Percentiles rank a stretch among this genome's conserved stretches.
Evolutionary conservation across 1,284 basidiomycete genomes (phyloP).

Genomic region (Vanrija sp.): DNA sequence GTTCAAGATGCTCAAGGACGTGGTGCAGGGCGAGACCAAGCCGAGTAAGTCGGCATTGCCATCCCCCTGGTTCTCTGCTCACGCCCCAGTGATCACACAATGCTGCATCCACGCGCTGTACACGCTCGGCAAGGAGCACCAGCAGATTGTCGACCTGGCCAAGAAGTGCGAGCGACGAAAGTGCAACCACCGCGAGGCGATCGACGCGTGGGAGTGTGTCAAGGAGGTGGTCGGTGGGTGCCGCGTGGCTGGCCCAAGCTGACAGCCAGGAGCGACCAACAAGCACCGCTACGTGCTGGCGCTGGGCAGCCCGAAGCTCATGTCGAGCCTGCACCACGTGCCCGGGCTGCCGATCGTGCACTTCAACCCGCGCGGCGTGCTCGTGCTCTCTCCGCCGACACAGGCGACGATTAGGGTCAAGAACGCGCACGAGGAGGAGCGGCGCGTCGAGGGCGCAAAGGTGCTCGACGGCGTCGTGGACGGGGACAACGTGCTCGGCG

Average conservation of each 20-base stretch:
- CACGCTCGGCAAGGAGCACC: conserved; percentile 64
- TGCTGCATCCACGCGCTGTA: conserved; percentile 90
- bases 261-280: conserved; percentile 68
- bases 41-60: conserved; percentile 63
- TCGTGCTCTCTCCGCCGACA: conserved; percentile 82
- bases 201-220: conserved; percentile 80
- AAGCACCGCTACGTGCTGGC: conserved; percentile 86
- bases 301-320: conserved; percentile 67
- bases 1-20: conserved; percentile 63
- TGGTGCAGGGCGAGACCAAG: conserved; percentile 79
- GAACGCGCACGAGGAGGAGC: conserved; percentile 52
- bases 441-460: conserved; percentile 43
- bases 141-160: conserved; percentile 73
- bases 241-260: not conserved
- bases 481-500: conserved; percentile 55
- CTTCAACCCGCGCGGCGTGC: conserved; percentile 76
- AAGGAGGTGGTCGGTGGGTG: conserved; percentile 70
- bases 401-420: conserved; percentile 69
- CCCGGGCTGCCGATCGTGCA: conserved; percentile 83
- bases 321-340: conserved; percentile 61
- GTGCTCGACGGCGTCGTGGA: conserved; percentile 37
- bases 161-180: conserved; percentile 88
- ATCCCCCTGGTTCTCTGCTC: no score
- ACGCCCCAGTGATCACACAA: conserved; percentile 82
- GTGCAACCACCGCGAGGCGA: conserved; percentile 84